phyloP scores from a whole-genome alignment of 768 basidiomycete species.

The Lyophyllum shimeji region DNA sequence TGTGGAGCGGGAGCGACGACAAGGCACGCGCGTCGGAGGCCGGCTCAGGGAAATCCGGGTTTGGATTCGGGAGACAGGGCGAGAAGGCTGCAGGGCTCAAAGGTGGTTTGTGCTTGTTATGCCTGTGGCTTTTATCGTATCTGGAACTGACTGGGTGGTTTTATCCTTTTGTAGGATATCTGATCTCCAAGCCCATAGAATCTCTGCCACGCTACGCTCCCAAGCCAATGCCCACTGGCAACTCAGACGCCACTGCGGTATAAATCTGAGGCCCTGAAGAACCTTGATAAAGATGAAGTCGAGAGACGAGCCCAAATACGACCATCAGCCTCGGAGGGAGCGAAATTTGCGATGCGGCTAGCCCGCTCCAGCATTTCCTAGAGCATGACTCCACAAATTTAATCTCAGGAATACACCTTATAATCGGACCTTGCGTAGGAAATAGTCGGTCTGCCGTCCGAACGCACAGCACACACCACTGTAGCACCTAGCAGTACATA shows the following conservation, averaged over 20 bases:
- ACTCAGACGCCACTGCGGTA: slow-evolving; percentile 5
- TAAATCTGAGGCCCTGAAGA: not conserved
- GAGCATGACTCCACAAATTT: not conserved
- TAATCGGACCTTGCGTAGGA: not conserved
- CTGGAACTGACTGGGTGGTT: slow-evolving; percentile 4
- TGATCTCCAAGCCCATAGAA: slow-evolving; percentile 63
- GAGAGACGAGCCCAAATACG: not conserved
- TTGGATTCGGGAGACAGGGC: slow-evolving; percentile 80
- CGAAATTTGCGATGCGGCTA: not conserved
- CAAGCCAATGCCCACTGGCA: slow-evolving; percentile 24
- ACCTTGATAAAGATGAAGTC: not conserved
- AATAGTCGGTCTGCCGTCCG: not conserved
- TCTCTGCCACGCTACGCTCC: slow-evolving; percentile 58
- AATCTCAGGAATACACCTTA: not conserved
- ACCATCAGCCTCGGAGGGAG: not conserved
- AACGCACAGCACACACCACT: not conserved
- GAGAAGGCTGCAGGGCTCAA: slow-evolving; percentile 69
- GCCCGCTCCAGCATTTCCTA: not conserved
- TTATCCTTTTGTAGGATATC: slow-evolving; percentile 38
- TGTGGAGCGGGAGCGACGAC: slow-evolving; percentile 23
- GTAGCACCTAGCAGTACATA: slow-evolving; percentile 8
- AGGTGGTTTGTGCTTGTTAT: slow-evolving; percentile 41
- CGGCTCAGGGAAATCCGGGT: slow-evolving; percentile 42
- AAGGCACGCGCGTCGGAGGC: slow-evolving; percentile 6
- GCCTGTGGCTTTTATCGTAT: not conserved